Percentiles rank a stretch among this genome's conserved stretches.
These are phyloP conservation scores for Sporobolomyces phaffii DNA, from an alignment of 768 basidiomycete species.

Conservation along the genomic window DNA sequence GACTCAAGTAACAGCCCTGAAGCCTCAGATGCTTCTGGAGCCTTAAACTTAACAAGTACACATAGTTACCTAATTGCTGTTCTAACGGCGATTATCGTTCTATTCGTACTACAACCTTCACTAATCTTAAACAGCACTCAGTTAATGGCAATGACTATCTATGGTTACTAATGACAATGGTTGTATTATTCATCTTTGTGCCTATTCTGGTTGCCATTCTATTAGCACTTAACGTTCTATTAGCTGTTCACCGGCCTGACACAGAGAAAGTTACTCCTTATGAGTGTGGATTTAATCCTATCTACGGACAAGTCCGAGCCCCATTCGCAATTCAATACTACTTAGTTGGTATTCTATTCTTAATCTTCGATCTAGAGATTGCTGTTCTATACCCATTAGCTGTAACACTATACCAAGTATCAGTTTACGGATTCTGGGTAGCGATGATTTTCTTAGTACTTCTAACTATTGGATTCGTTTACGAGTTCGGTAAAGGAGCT, in stretches of 20 bases:
- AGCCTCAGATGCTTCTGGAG: neutral
- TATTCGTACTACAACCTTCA: slow-evolving; percentile 30
- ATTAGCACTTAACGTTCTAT: slow-evolving; percentile 17
- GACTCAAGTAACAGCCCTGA: neutral
- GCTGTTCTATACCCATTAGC: slow-evolving; percentile 12
- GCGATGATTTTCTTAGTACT: slow-evolving; percentile 16
- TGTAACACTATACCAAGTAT: slow-evolving; percentile 16
- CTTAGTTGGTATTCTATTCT: slow-evolving; percentile 12
- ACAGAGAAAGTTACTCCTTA: slow-evolving; percentile 13
- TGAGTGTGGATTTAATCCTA: slow-evolving; percentile 14
- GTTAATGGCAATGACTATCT: slow-evolving; percentile 20
- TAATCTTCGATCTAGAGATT: slow-evolving; percentile 10
- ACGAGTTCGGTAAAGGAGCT: slow-evolving; percentile 8
- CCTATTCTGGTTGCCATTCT: slow-evolving; percentile 21
- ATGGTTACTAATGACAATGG: slow-evolving; percentile 25
- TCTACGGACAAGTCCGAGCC: slow-evolving; percentile 5
- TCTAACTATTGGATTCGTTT: slow-evolving; percentile 7
- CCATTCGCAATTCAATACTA: slow-evolving; percentile 14
- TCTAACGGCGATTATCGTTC: slow-evolving; percentile 17
- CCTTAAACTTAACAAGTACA: slow-evolving; percentile 17
- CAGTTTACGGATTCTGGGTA: slow-evolving; percentile 13
- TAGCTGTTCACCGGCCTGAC: slow-evolving; percentile 5
- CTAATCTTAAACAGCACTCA: slow-evolving; percentile 27
- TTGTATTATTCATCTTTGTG: slow-evolving; percentile 19
- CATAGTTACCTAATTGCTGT: slow-evolving; percentile 28